phyloP scores from a whole-genome alignment of 1,284 basidiomycete species.

The Microbotryum intermedium region DNA sequence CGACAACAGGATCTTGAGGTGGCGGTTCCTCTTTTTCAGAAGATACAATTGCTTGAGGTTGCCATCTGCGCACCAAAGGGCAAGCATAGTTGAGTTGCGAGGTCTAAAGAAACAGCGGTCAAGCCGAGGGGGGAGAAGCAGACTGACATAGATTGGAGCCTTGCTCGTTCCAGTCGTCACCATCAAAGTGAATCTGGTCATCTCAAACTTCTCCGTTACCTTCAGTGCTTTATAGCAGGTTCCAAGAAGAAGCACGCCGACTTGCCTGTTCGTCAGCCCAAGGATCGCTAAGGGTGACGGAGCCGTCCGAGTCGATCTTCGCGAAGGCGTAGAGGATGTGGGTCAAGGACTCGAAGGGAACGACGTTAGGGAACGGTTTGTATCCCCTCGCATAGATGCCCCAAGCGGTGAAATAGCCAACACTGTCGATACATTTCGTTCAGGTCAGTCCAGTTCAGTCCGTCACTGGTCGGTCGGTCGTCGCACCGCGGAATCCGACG shows the following conservation, averaged over 20 bases:
- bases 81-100: conserved; percentile 15
- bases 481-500: too few species aligned
- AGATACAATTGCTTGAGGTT: conserved; percentile 80
- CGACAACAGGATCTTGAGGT: conserved; percentile 39
- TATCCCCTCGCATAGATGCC: conserved; percentile 42
- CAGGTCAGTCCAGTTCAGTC: too few species aligned
- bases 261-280: conserved; percentile 71
- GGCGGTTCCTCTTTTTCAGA: conserved; percentile 62
- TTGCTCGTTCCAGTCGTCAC: conserved; percentile 78
- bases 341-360: conserved; percentile 61
- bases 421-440: neutral
- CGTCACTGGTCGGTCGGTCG: too few species aligned
- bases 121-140: too few species aligned
- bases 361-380: conserved; percentile 34
- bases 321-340: conserved; percentile 84
- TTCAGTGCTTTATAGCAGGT: too few species aligned
- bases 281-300: conserved; percentile 54
- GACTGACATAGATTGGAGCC: conserved; percentile 18
- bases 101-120: neutral
- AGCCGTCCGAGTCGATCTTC: conserved; percentile 62
- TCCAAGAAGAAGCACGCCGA: neutral
- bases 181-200: conserved; percentile 45
- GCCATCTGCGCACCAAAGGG: conserved; percentile 52
- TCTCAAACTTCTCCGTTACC: too few species aligned
- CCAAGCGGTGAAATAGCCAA: conserved; percentile 48